Evolutionary conservation across 768 basidiomycete species (phyloP), one percentile per base, ranked within the genome.

Genomic region (Tubosaeta sp.): DNA sequence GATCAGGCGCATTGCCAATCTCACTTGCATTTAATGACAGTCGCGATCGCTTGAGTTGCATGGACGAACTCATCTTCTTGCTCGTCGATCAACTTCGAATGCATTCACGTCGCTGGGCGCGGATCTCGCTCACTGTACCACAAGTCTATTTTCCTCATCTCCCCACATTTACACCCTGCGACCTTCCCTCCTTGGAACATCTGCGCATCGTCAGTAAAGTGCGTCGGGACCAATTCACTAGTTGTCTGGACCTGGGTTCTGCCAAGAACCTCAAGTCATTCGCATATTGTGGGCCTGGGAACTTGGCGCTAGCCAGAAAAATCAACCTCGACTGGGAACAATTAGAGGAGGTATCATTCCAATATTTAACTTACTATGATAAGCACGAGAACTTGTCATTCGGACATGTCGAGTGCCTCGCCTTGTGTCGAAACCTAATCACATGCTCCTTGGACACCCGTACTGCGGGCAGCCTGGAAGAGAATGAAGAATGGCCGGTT

Each of bases 1-100:
- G 38, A 25, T 65, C 59, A 0, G 43, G 48, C 0, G 1, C 43
- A n/a, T 30, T 59, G 3, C 57, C 59, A 10, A 45, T 66, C 39
- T 55, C 54, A 19, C 49, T 60, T n/a, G 42, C 51, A 21, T 65
- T 54, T 30, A 46, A 41, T 46, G 63, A 64, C 35, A 38, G 41
- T 40, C 58, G 63, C 22, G 8, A 13, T 13, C 25, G 45, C 44
- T 6, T 49, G 6, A 0, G 16, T 13, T 9, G 6, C 22, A 60
- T 54, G 11, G n/a, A 52, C 1, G 21, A 38, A 21, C 51, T 56
- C 4, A 9, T 59, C 6, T 19, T 32, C 16, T 24, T 56, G 22
- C 56, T 63, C 12, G 57, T 46, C 12, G 50, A 57, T 41, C 48
- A 29, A 14, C 49, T 63, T 16, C 46, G 49, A 24, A 44, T 1